Percentiles rank a stretch among this genome's conserved stretches.
Conservation (phyloP, 495 filamentous ascomycete genomes). For the Antarctomyces pellizariae region DNA sequence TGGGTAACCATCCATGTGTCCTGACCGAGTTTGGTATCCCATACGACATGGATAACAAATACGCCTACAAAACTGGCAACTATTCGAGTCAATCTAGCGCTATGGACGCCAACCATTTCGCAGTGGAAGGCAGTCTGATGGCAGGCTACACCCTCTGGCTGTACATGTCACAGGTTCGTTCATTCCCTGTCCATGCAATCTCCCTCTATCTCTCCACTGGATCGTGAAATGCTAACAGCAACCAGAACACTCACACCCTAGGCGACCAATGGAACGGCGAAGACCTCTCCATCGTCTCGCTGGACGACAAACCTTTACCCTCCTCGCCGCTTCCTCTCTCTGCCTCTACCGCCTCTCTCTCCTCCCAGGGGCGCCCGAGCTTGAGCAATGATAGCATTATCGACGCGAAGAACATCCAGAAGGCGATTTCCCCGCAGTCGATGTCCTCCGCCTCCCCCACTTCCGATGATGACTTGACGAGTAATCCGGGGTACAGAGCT, state of each 20-base stretch:
- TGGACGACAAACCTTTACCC: slow-evolving; percentile 53
- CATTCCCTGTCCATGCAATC: background rate
- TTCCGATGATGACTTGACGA: slow-evolving; percentile 25
- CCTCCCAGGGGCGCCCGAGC: slow-evolving; percentile 11
- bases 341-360: slow-evolving; percentile 11
- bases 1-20: slow-evolving; percentile 75
- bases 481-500: slow-evolving; percentile 54
- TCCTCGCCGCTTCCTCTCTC: slow-evolving; percentile 20
- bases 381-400: slow-evolving; percentile 31
- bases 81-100: slow-evolving; percentile 82
- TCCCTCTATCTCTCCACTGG: slow-evolving; percentile 3
- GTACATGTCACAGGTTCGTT: slow-evolving; percentile 45
- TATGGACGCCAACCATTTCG: slow-evolving; percentile 94
- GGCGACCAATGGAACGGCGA: slow-evolving; percentile 97
- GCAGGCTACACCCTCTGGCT: slow-evolving; percentile 82
- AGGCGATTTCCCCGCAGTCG: slow-evolving; percentile 43
- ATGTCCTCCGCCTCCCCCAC: slow-evolving; percentile 36
- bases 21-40: slow-evolving; percentile 94
- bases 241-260: slow-evolving; percentile 68
- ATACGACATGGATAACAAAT: slow-evolving; percentile 94
- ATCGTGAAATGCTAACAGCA: no score
- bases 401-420: slow-evolving; percentile 47
- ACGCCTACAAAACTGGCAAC: slow-evolving; percentile 90
- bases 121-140: slow-evolving; percentile 52
- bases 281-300: slow-evolving; percentile 73